phyloP scores from a whole-genome alignment of 1,284 basidiomycete genomes.

The Cutaneotrichosporon cyanovorans region DNA sequence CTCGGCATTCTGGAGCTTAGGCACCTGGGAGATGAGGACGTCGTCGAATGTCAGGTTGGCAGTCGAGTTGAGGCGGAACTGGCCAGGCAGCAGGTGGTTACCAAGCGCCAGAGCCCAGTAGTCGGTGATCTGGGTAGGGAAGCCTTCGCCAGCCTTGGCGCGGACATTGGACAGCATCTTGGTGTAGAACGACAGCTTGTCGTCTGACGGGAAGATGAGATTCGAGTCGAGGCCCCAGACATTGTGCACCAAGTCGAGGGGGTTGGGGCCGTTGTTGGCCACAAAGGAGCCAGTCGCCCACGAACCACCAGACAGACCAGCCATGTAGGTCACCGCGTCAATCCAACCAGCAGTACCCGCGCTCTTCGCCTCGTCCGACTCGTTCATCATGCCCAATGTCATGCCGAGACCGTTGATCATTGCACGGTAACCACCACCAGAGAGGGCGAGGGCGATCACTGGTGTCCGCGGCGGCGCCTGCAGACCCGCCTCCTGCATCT shows the following conservation, averaged over 20 bases:
- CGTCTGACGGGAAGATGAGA: slow-evolving; percentile 65
- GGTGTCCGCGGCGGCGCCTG: slow-evolving; percentile 39
- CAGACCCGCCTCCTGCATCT: slow-evolving; percentile 25
- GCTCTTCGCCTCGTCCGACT: slow-evolving; percentile 3
- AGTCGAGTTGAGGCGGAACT: slow-evolving; percentile 33
- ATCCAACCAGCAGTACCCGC: slow-evolving; percentile 36
- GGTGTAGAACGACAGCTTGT: slow-evolving; percentile 53
- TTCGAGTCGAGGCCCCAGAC: slow-evolving; percentile 48
- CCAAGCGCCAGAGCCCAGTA: slow-evolving; percentile 43
- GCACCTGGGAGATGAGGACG: slow-evolving; percentile 22
- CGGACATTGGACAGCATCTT: slow-evolving; percentile 35
- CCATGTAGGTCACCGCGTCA: slow-evolving; percentile 41
- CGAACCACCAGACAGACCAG: slow-evolving; percentile 42
- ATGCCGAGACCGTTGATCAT: slow-evolving; percentile 40
- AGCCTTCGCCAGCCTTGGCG: slow-evolving; percentile 37
- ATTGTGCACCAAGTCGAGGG: slow-evolving; percentile 33
- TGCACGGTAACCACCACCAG: slow-evolving; percentile 49
- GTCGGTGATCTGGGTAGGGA: slow-evolving; percentile 42
- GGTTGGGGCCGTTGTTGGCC: slow-evolving; percentile 35
- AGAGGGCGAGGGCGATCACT: slow-evolving; percentile 44
- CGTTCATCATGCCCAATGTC: slow-evolving; percentile 10
- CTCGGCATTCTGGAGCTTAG: slow-evolving; percentile 21
- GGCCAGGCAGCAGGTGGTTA: slow-evolving; percentile 38
- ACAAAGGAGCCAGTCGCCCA: slow-evolving; percentile 43
- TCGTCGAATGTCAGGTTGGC: slow-evolving; percentile 42